Base-by-base conservation (phyloP, 2,329 filamentous ascomycete species). In the Septoria linicola region DNA sequence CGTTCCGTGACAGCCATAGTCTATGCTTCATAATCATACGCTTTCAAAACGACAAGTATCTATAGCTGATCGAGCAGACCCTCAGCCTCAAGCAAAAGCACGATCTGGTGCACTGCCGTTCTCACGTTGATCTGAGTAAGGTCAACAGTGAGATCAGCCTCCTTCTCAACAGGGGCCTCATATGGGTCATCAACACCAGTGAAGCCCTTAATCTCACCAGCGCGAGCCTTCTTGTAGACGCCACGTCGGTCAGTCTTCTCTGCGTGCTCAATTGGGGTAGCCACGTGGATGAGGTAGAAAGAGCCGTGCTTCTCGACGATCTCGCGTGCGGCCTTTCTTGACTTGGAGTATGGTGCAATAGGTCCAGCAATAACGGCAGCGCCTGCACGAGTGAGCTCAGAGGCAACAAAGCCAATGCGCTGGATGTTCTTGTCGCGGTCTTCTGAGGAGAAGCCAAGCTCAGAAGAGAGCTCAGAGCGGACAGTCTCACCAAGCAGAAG, bases 151-250 rank as follows among this genome's bases (percentile, higher is more conserved):
- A 99, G 78, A 70, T 97, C 84, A 25, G 91, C 82, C 74, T 92
- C 90, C 36, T 90, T 81, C 73, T 90, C 90, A 61, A 74, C 66
- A 8, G 93, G 93, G 17, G 73, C 69, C 83, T 99, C 93, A 69
- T 99, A 99, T 41, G 93, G 91, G 76, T 97, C 92, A 69, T 97
- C 92, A 51, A 99, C 90, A 66, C 93, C 93, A 6, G 93, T 99
- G 81, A 99, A 99, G 59, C 91, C 91, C 83, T 91, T 93, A 74
- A 99, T 95, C 77, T 96, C 88, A 52, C 93, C 93, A 16, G 79
- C 80, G 57, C 93, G 82, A 34, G 93, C 93, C 70, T 83, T 82
- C 60, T 80, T 80, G 74, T 97, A 99, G 68, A 96, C 85, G 54
- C 93, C 93, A 55, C 87, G 81, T 78, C 89, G 91, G 74, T 99